A percentile compares a stretch with the other conserved stretches of the same genome.
Evolutionary conservation across 2,329 filamentous ascomycete genomes (phyloP).

Genomic region (Apiospora pterosperma): DNA sequence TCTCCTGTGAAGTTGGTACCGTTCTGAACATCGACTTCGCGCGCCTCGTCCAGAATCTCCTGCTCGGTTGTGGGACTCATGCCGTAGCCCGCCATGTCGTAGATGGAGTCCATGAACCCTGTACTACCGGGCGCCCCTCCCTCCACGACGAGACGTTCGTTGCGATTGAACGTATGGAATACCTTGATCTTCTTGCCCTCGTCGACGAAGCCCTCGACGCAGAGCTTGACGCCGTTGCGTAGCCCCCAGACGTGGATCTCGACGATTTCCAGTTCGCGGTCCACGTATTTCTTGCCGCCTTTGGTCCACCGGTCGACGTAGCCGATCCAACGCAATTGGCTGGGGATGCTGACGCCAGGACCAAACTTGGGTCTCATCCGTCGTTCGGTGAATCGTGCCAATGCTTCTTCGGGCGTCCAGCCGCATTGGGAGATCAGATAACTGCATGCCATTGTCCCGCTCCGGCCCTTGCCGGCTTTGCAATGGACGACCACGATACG

Average conservation of each 20-base stretch:
- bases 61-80: constrained; percentile 22
- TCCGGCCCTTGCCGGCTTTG: constrained; percentile 93
- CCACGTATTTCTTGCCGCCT: constrained; percentile 73
- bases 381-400: constrained; percentile 66
- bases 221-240: constrained; percentile 81
- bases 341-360: constrained; percentile 86
- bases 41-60: constrained; percentile 35
- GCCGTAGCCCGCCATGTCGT: constrained; percentile 46
- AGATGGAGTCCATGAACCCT: constrained; percentile 49
- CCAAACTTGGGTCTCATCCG: constrained; percentile 90
- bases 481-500: constrained; percentile 91
- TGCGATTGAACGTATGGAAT: constrained; percentile 74
- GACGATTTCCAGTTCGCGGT: constrained; percentile 77
- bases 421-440: constrained; percentile 86
- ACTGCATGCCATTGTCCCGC: constrained; percentile 81
- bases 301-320: constrained; percentile 88
- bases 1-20: constrained; percentile 6
- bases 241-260: constrained; percentile 91
- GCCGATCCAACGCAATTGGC: constrained; percentile 79
- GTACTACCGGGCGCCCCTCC: constrained; percentile 47
- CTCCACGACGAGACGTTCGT: constrained; percentile 69
- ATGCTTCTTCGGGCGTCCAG: constrained; percentile 51
- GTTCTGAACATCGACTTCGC: constrained; percentile 12
- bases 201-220: constrained; percentile 81
- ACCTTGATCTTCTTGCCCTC: constrained; percentile 82